phyloP scores from a whole-genome alignment of 2,329 filamentous ascomycete genomes.

The Cyphellophora attinorum region DNA sequence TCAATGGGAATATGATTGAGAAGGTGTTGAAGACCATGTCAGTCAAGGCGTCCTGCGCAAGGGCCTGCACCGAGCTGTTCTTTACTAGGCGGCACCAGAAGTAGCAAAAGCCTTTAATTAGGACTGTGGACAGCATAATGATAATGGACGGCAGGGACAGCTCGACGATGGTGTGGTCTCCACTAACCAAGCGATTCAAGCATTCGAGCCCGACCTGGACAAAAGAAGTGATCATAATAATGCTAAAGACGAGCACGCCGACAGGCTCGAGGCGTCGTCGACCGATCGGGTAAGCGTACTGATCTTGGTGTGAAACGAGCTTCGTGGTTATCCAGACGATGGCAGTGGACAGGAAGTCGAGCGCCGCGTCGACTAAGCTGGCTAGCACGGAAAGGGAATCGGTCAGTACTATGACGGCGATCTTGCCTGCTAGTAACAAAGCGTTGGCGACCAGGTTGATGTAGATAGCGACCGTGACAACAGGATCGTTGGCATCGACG shows the following conservation, averaged over 20 bases:
- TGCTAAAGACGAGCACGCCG: conserved; percentile 70
- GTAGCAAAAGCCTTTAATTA: conserved; percentile 77
- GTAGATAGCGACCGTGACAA: conserved; percentile 82
- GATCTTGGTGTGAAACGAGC: conserved; percentile 63
- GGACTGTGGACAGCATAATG: conserved; percentile 73
- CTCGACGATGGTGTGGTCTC: conserved; percentile 60
- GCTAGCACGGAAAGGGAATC: conserved; percentile 71
- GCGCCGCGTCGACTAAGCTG: conserved; percentile 65
- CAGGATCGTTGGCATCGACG: conserved; percentile 60
- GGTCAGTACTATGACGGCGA: conserved; percentile 66
- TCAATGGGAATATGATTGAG: conserved; percentile 75
- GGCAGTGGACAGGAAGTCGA: conserved; percentile 72
- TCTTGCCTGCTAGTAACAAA: conserved; percentile 64
- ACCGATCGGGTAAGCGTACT: conserved; percentile 70
- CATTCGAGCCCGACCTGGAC: conserved; percentile 67
- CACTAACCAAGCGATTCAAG: conserved; percentile 50
- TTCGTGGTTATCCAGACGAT: conserved; percentile 73
- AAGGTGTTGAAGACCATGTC: conserved; percentile 88
- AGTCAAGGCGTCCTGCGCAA: conserved; percentile 59
- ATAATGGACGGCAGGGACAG: conserved; percentile 62
- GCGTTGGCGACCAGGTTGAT: conserved; percentile 73
- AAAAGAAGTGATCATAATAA: conserved; percentile 81
- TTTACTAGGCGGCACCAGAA: conserved; percentile 78
- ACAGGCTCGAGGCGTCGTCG: conserved; percentile 67
- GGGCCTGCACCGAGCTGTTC: conserved; percentile 75